Evolutionary conservation across 352 stramenopile genomes (phyloP), one percentile per base, ranked within the genome.

Genomic region (Globisporangium radiosum): DNA sequence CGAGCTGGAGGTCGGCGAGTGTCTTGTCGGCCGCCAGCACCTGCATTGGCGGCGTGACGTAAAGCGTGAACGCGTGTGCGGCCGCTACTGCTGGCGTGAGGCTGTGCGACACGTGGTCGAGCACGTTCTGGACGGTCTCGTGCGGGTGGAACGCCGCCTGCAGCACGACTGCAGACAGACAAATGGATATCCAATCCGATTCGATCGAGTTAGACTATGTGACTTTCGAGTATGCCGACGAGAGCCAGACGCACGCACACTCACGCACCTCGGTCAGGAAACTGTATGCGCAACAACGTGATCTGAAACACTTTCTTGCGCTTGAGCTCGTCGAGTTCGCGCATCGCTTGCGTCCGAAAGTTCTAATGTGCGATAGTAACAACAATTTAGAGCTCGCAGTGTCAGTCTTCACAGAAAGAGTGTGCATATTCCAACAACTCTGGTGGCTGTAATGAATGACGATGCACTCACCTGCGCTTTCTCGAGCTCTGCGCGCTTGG

Each of bases 341-440:
- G 87, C 87, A 95, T 95, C 13, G 85, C 85, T 65, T 86, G 73
- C 14, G 87, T 95, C 38, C 80, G 81, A 45, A 95, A 95, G 37
- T 87, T 91, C 83, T 94, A 13, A 15, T 47, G 2, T 4, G 4
- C 51, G 5, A 33, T 37, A 54, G 51, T 33, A 33, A 2, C 25
- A 33, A 33, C 25, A 33, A 33, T 33, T 33, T 33, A 33, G 25
- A 33, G 25, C 25, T 2, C 25, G 3, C 25, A 33, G 25, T 33
- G 25, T 33, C 25, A 33, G 25, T 33, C 25, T 33, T 33, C 25
- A 33, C 25, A 33, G 25, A 33, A 33, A 33, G 25, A 33, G 25
- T 33, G 25, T 33, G 25, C 25, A 33, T 33, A 33, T 3, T 33
- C 25, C 25, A 33, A 33, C 25, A 33, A 33, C 25, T 33, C 25